A percentile compares a stretch with the other conserved stretches of the same genome.
Evolutionary conservation across 2,329 filamentous ascomycete species (phyloP).

Genomic region (Fusarium sp.): DNA sequence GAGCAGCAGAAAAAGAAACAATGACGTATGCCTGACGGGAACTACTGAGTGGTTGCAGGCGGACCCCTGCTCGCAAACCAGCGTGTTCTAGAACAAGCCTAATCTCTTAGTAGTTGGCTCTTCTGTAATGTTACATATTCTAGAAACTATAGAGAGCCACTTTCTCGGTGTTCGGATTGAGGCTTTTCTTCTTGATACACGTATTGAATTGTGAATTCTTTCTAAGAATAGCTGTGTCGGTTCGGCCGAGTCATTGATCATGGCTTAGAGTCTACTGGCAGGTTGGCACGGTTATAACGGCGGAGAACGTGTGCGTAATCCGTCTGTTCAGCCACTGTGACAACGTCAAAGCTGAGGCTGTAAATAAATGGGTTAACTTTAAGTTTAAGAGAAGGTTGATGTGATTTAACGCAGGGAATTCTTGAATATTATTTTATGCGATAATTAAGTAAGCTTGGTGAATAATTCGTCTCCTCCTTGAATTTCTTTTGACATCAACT

Average conservation of each 20-base stretch:
- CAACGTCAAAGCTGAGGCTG: constrained; percentile 2
- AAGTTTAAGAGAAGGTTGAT: neutral
- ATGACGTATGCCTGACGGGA: constrained; percentile 38
- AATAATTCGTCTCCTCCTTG: neutral
- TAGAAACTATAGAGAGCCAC: constrained; percentile 9
- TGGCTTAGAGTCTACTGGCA: neutral
- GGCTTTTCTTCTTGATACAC: neutral
- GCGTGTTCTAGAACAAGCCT: constrained; percentile 20
- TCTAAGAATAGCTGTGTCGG: constrained; percentile 23
- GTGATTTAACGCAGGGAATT: neutral
- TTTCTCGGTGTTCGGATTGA: constrained; percentile 1
- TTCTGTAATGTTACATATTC: constrained; percentile 17
- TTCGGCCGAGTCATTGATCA: neutral
- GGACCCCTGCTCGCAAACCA: constrained; percentile 15
- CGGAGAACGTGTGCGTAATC: neutral
- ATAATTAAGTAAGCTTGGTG: neutral
- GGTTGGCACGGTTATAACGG: neutral
- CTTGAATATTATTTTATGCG: neutral
- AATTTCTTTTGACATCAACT: neutral
- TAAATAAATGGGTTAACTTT: neutral
- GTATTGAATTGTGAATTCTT: neutral
- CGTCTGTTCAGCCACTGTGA: neutral
- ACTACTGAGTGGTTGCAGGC: constrained; percentile 27
- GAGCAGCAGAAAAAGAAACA: neutral
- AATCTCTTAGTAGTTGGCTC: neutral